phyloP scores from a whole-genome alignment of 441 rosid species.

The Populus hybrid region DNA sequence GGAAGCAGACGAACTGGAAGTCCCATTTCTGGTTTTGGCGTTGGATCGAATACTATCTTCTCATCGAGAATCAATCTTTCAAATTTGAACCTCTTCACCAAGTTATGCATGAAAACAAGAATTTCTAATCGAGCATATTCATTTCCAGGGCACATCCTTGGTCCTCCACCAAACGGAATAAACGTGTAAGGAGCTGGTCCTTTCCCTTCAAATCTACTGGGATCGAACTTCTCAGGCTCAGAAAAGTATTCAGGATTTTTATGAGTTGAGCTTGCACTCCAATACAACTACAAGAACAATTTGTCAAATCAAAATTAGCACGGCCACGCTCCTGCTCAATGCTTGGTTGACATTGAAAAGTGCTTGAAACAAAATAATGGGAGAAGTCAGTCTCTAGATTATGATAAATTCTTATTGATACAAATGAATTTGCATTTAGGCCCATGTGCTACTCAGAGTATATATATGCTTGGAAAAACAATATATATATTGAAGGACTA shows the following conservation, averaged over 20 bases:
- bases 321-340: too few species aligned
- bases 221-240: conserved; percentile 23
- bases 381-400: too few species aligned
- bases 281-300: conserved; percentile 12
- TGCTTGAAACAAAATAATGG: too few species aligned
- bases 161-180: conserved; percentile 26
- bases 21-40: conserved; percentile 12
- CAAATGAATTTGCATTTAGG: too few species aligned
- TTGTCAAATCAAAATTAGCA: too few species aligned
- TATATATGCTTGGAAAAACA: too few species aligned
- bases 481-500: too few species aligned
- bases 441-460: too few species aligned
- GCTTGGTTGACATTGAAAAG: too few species aligned
- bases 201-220: conserved; percentile 22
- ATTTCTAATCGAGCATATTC: conserved; percentile 23
- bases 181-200: conserved; percentile 26
- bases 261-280: conserved; percentile 22
- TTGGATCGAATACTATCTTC: conserved; percentile 19
- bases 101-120: conserved; percentile 23
- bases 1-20: conserved; percentile 19
- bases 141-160: conserved; percentile 26
- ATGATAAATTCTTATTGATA: too few species aligned
- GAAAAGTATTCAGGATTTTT: conserved; percentile 3
- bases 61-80: conserved; percentile 4
- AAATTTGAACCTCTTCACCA: conserved; percentile 16